Evolutionary conservation across 805 yeast genomes (phyloP).

Genomic region (Pichia exigua): DNA sequence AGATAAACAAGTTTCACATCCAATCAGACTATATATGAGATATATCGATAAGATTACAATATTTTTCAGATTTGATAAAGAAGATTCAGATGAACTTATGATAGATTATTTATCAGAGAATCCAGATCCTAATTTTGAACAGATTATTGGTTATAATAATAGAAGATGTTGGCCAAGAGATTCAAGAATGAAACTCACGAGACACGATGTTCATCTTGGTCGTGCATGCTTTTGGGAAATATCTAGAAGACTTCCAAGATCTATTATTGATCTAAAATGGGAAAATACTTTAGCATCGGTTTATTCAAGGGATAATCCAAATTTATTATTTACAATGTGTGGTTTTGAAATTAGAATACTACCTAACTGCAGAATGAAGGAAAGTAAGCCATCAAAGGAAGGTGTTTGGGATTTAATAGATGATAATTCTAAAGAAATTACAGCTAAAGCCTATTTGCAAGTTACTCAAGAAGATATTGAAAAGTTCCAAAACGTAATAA

Average conservation of each 20-base stretch:
- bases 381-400: conserved; percentile 47
- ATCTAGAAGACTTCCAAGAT: conserved; percentile 66
- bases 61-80: conserved; percentile 64
- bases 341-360: conserved; percentile 90
- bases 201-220: conserved; percentile 88
- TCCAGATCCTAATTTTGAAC: conserved; percentile 90
- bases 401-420: conserved; percentile 88
- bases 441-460: conserved; percentile 80
- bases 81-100: conserved; percentile 67
- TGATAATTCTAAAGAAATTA: conserved; percentile 66
- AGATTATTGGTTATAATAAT: conserved; percentile 77
- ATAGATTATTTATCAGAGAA: conserved; percentile 73
- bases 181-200: conserved; percentile 79
- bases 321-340: conserved; percentile 79
- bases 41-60: conserved; percentile 78
- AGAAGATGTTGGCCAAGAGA: conserved; percentile 95
- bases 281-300: conserved; percentile 76
- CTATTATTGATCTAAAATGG: conserved; percentile 72
- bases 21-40: conserved; percentile 74
- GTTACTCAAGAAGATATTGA: conserved; percentile 78
- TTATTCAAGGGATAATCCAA: conserved; percentile 85
- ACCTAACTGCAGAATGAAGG: conserved; percentile 60
- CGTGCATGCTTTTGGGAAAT: conserved; percentile 91
- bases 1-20: conserved; percentile 57
- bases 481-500: conserved; percentile 70